Evolutionary conservation across 345 rosid genomes (phyloP).

Genomic region (Conringia planisiliqua): DNA sequence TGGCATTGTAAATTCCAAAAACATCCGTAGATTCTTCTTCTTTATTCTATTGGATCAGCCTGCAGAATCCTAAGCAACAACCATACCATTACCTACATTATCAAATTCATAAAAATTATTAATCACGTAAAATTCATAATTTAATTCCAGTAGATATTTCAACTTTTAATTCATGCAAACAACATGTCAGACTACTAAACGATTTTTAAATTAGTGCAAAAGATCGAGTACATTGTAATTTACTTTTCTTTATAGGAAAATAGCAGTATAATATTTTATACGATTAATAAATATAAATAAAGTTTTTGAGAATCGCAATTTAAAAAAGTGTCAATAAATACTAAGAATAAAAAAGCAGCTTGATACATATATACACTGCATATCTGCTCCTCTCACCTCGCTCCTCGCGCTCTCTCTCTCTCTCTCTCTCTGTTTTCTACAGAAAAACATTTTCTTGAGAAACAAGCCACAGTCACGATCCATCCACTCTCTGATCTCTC

Average conservation of each 20-base stretch:
- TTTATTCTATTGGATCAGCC: constrained; percentile 23
- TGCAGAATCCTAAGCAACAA: constrained; percentile 35
- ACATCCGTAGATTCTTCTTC: constrained; percentile 11
- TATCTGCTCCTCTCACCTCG: constrained; percentile 26
- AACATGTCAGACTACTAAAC: constrained; percentile 20
- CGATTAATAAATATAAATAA: not conserved
- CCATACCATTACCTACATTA: constrained; percentile 24
- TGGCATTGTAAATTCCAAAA: constrained; percentile 1
- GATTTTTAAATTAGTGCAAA: not conserved
- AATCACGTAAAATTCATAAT: not conserved
- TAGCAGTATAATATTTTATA: not conserved
- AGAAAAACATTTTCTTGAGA: constrained; percentile 26
- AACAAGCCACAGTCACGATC: constrained; percentile 30
- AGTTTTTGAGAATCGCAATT: not conserved
- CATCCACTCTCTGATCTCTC: not conserved
- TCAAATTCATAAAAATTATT: constrained; percentile 3
- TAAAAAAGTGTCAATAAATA: constrained; percentile 16
- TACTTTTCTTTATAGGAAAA: constrained; percentile 3
- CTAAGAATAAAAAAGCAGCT: constrained; percentile 24
- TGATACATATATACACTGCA: constrained; percentile 18
- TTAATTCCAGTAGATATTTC: not conserved
- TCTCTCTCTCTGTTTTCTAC: constrained; percentile 13
- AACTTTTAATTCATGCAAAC: constrained; percentile 17
- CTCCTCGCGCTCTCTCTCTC: constrained; percentile 34
- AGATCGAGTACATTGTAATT: not conserved